Percentiles rank a stretch among this genome's conserved stretches.
Evolutionary conservation across 345 rosid species (phyloP).

Genomic region (Arabidopsis suecica): DNA sequence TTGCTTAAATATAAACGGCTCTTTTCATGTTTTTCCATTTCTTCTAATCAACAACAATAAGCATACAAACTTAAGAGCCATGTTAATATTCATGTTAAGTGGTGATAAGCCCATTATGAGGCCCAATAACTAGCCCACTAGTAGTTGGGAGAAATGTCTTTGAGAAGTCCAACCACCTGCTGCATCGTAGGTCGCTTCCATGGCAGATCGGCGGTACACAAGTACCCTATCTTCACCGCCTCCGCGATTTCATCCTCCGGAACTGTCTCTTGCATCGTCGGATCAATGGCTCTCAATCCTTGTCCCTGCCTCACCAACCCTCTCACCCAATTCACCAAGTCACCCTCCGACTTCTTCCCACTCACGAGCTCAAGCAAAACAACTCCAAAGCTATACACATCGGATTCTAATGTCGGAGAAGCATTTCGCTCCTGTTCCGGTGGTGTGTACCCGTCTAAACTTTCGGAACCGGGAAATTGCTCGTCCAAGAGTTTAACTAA

Average conservation of each 20-base stretch:
- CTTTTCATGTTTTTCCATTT: constrained; percentile 8
- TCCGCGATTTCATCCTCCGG: constrained; percentile 66
- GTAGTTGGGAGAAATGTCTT: constrained; percentile 55
- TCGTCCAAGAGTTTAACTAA: constrained; percentile 74
- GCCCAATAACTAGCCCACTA: constrained; percentile 26
- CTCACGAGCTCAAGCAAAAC: constrained; percentile 83
- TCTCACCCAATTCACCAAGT: constrained; percentile 79
- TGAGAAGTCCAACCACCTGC: constrained; percentile 92
- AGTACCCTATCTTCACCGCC: constrained; percentile 87
- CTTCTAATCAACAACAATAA: constrained; percentile 16
- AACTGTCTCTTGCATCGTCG: constrained; percentile 57
- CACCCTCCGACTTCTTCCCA: constrained; percentile 70
- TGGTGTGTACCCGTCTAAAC: constrained; percentile 67
- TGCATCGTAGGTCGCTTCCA: constrained; percentile 92
- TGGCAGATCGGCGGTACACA: constrained; percentile 86
- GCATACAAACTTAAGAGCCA: background rate
- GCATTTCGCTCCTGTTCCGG: constrained; percentile 55
- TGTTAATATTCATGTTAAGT: constrained; percentile 26
- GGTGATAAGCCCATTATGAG: background rate
- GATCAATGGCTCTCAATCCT: constrained; percentile 65
- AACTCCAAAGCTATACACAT: constrained; percentile 88
- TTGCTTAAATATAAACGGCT: constrained; percentile 15
- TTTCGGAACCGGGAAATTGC: constrained; percentile 50
- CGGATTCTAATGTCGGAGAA: constrained; percentile 69
- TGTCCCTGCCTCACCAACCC: constrained; percentile 66